Evolutionary conservation across 768 basidiomycete species (phyloP).

Genomic region (Amanita pallidorosea): DNA sequence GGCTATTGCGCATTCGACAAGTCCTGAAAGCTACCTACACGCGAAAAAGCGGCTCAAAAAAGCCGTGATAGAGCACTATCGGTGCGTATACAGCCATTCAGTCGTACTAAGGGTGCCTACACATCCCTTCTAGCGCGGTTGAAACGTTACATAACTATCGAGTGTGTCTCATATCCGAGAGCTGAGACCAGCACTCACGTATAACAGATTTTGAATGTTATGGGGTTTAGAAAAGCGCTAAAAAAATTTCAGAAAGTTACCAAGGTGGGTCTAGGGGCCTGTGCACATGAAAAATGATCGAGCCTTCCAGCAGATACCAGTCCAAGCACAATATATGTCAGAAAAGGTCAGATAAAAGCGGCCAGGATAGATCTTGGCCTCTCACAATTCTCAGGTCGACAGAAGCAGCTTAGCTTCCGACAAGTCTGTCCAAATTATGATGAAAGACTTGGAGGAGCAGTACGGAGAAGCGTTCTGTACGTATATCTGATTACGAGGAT

Average conservation of each 20-base stretch:
- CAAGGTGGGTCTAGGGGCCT: slow-evolving; percentile 27
- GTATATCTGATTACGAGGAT: slow-evolving; percentile 13
- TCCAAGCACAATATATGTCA: slow-evolving; percentile 67
- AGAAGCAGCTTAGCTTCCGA: slow-evolving; percentile 58
- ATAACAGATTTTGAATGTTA: slow-evolving; percentile 68
- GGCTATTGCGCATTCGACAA: slow-evolving; percentile 20
- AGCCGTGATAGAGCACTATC: slow-evolving; percentile 78
- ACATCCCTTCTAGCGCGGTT: slow-evolving; percentile 39
- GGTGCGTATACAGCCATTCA: slow-evolving; percentile 24
- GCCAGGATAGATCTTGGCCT: neutral
- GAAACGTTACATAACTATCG: slow-evolving; percentile 87
- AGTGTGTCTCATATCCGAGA: slow-evolving; percentile 27
- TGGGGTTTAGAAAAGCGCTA: slow-evolving; percentile 79
- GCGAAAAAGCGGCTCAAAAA: slow-evolving; percentile 83
- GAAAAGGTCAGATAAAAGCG: slow-evolving; percentile 44
- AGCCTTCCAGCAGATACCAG: slow-evolving; percentile 39
- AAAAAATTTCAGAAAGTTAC: slow-evolving; percentile 83
- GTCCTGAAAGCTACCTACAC: slow-evolving; percentile 71
- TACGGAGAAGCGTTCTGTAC: slow-evolving; percentile 72
- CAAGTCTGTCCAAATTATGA: slow-evolving; percentile 48
- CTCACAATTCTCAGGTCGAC: slow-evolving; percentile 39
- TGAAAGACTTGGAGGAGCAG: slow-evolving; percentile 64
- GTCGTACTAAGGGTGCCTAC: neutral
- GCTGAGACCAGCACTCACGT: neutral
- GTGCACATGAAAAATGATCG: neutral